Evolutionary conservation across 306 rosid species (phyloP), one percentile per base, ranked within the genome.

Genomic region (Pterocarpus santalinus): DNA sequence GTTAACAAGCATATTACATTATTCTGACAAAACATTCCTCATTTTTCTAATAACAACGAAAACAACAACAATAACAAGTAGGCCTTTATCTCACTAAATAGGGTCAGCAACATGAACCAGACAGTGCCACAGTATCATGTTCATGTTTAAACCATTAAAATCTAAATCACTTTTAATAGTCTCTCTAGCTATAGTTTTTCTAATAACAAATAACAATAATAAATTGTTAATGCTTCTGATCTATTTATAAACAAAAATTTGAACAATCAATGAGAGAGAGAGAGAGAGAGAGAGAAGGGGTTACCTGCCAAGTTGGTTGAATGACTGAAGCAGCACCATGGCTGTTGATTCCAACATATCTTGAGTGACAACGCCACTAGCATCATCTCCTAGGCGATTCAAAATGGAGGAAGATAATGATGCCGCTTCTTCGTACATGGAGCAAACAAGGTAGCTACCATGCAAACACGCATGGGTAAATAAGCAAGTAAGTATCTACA

Each of bases 321-420:
- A 64, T 14, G 99, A 88, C 79, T 95, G 99, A 76, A 93, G 74
- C 35, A 93, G 81, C 9, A 91, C 98, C 97, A 95, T 95, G 8
- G 87, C 89, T 69, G 86, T 70, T n/a, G 89, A 90, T 76, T 91
- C 93, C 82, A 88, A 69, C 90, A 90, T 74, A 72, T 91, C 98
- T 49, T 67, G 84, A 75, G 36, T 58, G 44, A 73, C 79, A 68
- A 61, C 7, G 33, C 2, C 53, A 17, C 1, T 46, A 8, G 62
- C 55, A 32, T 68, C n/a, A 1, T 38, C 38, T 35, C 61, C 67
- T 43, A 90, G 77, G n/a, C 76, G 84, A 81, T 88, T 88, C 80
- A 93, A 69, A 75, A 89, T 78, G 8, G 98, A 90, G 43, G 91
- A 88, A 85, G 99, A 88, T 49, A 77, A 70, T 9, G 87, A 83